phyloP scores from a whole-genome alignment of 2,329 filamentous ascomycete genomes.

The Claviceps capensis region DNA sequence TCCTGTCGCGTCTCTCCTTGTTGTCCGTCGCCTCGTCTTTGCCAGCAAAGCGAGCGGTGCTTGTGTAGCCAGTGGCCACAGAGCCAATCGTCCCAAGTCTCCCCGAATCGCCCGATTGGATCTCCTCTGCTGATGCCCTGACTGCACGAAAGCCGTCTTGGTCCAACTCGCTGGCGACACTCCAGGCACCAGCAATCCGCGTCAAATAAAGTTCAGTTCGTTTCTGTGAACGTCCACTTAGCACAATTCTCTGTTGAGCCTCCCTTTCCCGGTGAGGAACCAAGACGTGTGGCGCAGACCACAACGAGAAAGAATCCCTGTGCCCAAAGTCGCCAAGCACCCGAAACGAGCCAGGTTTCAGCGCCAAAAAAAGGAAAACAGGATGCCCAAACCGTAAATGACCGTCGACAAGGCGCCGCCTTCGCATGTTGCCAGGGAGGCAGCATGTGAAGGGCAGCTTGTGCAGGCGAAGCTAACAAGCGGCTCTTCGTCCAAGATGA shows the following conservation, averaged over 20 bases:
- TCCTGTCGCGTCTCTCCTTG: neutral
- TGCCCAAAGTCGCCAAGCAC: neutral
- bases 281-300: constrained; percentile 3
- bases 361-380: neutral
- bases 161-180: neutral
- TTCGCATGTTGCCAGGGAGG: neutral
- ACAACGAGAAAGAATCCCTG: neutral
- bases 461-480: neutral
- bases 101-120: neutral
- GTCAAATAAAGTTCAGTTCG: constrained; percentile 1
- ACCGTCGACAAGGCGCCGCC: neutral
- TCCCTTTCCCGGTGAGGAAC: neutral
- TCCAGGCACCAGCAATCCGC: neutral
- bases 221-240: constrained; percentile 3
- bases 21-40: neutral
- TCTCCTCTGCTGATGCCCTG: neutral
- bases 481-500: neutral
- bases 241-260: constrained; percentile 1
- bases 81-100: neutral
- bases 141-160: neutral
- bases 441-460: neutral
- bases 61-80: neutral
- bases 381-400: neutral
- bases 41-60: constrained; percentile 2
- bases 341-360: constrained; percentile 1